Conservation (phyloP, 2,329 filamentous ascomycete genomes). For the Alternaria brassicicola region DNA sequence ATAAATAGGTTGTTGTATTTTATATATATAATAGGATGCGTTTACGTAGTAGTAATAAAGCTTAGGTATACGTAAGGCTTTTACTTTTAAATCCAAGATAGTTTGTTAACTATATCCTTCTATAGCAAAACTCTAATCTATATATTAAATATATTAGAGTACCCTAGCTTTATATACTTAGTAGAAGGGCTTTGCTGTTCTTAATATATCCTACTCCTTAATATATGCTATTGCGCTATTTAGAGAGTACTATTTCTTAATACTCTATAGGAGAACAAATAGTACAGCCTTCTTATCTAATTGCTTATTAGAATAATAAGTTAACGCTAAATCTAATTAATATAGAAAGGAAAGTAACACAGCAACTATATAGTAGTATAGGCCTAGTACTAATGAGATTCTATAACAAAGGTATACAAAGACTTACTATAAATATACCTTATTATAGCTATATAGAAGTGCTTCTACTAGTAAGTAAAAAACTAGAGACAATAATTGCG, state of each 20-base stretch:
- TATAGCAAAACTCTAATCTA: background rate
- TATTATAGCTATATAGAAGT: background rate
- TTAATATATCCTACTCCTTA: background rate
- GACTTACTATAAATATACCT: constrained; percentile 3
- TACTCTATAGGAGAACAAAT: background rate
- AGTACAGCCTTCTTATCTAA: constrained; percentile 1
- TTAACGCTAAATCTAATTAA: constrained; percentile 2
- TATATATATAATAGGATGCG: no score
- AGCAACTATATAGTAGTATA: constrained; percentile 2
- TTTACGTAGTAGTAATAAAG: no score
- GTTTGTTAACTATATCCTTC: no score
- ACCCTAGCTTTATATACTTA: background rate
- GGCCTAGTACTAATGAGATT: background rate
- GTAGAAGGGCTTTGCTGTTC: background rate
- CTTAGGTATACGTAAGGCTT: background rate
- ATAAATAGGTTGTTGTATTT: background rate
- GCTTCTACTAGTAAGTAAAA: background rate
- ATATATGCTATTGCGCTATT: background rate
- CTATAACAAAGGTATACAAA: background rate
- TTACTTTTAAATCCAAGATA: background rate
- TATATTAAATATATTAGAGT: background rate
- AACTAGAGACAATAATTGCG: background rate
- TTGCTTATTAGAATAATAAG: background rate
- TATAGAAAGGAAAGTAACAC: constrained; percentile 3
- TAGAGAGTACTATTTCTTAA: background rate